Evolutionary conservation across 1,139 yeast genomes (phyloP).

Genomic region (Hanseniaspora gamundiae): DNA sequence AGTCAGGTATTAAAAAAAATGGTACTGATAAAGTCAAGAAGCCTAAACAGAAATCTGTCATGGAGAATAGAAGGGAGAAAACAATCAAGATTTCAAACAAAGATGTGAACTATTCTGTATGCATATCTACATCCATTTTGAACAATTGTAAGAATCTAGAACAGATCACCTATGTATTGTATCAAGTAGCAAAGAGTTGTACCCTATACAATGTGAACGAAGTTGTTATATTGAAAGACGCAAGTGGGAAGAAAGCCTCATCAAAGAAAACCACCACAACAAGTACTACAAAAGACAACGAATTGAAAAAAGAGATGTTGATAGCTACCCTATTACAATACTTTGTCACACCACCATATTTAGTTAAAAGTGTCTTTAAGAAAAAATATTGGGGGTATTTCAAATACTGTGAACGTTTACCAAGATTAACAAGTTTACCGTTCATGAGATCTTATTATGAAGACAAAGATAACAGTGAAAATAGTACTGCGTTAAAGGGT

Average conservation of each 20-base stretch:
- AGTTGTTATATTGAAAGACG: constrained; percentile 48
- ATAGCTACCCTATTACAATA: constrained; percentile 67
- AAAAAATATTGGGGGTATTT: constrained; percentile 35
- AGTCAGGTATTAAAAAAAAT: constrained; percentile 2
- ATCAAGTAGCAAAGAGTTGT: constrained; percentile 70
- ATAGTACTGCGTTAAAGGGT: constrained; percentile 11
- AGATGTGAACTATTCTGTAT: constrained; percentile 33
- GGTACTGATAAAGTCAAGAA: no score
- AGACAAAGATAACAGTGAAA: constrained; percentile 2
- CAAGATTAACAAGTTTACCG: constrained; percentile 62
- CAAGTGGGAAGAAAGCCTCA: no score
- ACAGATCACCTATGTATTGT: constrained; percentile 60
- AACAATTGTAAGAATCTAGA: constrained; percentile 51
- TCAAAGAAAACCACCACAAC: no score
- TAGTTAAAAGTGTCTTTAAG: constrained; percentile 52
- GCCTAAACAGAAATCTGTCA: constrained; percentile 1
- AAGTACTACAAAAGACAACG: constrained; percentile 10
- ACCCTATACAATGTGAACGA: constrained; percentile 60
- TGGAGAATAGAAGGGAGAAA: constrained; percentile 13
- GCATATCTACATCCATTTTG: constrained; percentile 55
- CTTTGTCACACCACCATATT: constrained; percentile 78
- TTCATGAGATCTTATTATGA: constrained; percentile 41
- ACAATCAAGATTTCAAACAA: constrained; percentile 16
- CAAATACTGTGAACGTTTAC: constrained; percentile 55
- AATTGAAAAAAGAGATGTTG: constrained; percentile 33